phyloP scores from a whole-genome alignment of 768 basidiomycete species.

The Pleurotus cornucopiae region DNA sequence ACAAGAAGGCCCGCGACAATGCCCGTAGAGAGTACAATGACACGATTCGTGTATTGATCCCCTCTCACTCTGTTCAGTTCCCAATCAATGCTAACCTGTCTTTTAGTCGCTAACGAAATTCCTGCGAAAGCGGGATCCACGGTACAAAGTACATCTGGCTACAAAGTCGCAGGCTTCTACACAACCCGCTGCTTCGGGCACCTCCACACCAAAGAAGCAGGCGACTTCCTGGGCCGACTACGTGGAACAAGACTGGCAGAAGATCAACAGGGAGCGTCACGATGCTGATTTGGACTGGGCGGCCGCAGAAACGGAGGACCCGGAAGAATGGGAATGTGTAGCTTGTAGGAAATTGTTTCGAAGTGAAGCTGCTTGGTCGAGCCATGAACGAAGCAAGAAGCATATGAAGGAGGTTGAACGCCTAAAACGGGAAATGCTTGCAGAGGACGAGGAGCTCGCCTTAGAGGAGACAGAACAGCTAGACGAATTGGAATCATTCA shows the following conservation, averaged over 20 bases:
- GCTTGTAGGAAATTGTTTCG: conserved; percentile 87
- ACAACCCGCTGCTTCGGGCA: conserved; percentile 24
- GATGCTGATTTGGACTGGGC: conserved; percentile 71
- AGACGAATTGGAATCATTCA: conserved; percentile 16
- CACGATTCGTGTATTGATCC: conserved; percentile 63
- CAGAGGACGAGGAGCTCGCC: conserved; percentile 66
- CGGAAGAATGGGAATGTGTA: conserved; percentile 93
- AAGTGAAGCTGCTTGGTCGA: conserved; percentile 92
- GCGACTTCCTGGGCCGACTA: conserved; percentile 37
- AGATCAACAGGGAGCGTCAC: conserved; percentile 35
- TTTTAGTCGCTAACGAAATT: conserved; percentile 68
- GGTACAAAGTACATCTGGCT: conserved; percentile 66
- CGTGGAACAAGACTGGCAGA: conserved; percentile 91
- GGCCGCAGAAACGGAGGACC: conserved; percentile 61
- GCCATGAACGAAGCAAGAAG: conserved; percentile 94
- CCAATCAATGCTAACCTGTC: neutral
- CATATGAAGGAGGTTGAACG: conserved; percentile 85
- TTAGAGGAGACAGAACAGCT: conserved; percentile 31
- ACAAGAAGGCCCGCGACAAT: conserved; percentile 87
- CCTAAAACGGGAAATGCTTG: conserved; percentile 71
- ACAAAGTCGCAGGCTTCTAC: conserved; percentile 37
- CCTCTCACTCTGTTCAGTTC: neutral
- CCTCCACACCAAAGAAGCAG: conserved; percentile 26
- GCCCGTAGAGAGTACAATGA: conserved; percentile 91
- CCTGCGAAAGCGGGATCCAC: conserved; percentile 83